Base-by-base conservation (phyloP, 352 stramenopile genomes). In the Globisporangium cederbergense region DNA sequence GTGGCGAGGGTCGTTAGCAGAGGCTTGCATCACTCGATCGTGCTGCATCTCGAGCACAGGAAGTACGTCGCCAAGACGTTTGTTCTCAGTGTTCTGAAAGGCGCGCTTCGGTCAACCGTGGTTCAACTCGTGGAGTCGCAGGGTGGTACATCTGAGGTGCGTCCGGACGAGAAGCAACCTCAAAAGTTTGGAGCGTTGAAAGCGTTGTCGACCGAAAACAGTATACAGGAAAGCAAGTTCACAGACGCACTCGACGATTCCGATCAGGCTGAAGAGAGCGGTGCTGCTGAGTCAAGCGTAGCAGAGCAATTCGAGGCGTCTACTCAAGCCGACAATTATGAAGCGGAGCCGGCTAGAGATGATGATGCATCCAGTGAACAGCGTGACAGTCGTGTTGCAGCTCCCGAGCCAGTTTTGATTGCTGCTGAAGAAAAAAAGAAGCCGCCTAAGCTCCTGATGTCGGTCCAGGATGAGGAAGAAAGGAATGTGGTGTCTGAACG, bases 31-130 rank as follows among this genome's bases (percentile, higher is more conserved):
- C 63, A 68, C 40, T 62, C 38, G 30, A 34, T 68, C 38, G 49
- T 64, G 9, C 32, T 68, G 38, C 36, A 64, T 8, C 40, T 53
- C n/a, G 43, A 59, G 42, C 34, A 64, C 20, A 6, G 56, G 11
- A 68, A 64, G 56, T 60, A 60, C 20, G 38, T 64, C 8, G 34
- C 36, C 25, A 68, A 68, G 47, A 58, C 28, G 4, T 64, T 68
- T 16, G 56, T 68, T 1, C 7, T 59, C 40, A 25, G 13, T 45
- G 36, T 59, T 4, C 16, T 64, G 32, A 38, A 34, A 43, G 42
- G 16, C 4, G 42, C 56, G n/a, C 18, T 62, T 8, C 56, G 18
- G 32, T 62, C 56, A 3, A 25, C 16, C 18, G 16, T 54, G 25
- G 42, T 2, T 8, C 56, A 62, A 20, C 56, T 45, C 8, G 32